Base-by-base conservation (phyloP, 1,284 basidiomycete species). In the Ceratobasidium sp. region DNA sequence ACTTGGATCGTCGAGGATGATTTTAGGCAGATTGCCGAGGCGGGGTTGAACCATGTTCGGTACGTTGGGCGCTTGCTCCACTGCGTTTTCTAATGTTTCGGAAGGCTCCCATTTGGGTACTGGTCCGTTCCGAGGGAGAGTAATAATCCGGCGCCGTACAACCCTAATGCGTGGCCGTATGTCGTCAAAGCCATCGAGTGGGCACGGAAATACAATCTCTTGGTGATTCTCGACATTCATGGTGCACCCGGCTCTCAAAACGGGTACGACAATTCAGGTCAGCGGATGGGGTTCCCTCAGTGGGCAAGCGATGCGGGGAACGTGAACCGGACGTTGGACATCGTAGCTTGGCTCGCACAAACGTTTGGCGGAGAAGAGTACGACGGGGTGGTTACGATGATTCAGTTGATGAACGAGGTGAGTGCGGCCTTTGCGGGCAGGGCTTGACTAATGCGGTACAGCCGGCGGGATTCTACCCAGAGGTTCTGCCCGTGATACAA, bases 261-360 rank as follows among this genome's bases (percentile, higher is more conserved):
- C 75, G 80, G 80, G 5, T 93, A 87, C 77, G 93, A 94, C 79
- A 94, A 94, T 79, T 92, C 90, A 13, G 94, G 94, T 4, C 88
- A 89, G 32, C 75, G 77, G 22, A 42, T 71, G 32, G 81, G 79
- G 6, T 72, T 74, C 22, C 77, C 79, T 34, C 70, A 74, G n/a
- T 85, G 82, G 82, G 76, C 78, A 22, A 74, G 70, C 27, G 72
- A 77, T 40, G 56, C 72, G 8, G 68, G 68, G 31, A 77, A 80
- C 69, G 72, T 80, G 20, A 73, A 76, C 34, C 76, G 79, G n/a
- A 79, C 81, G 1, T 74, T 77, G 56, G 73, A 74, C n/a, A 77
- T 79, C 43, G 71, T 82, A 17, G 73, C 75, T 25, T 76, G 73
- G 45, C 76, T 82, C 47, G 75, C 75, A 10, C 65, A 73, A n/a